These are phyloP conservation scores for Xylaria polymorpha DNA, from an alignment of 2,329 filamentous ascomycete species.

Conservation along the genomic window DNA sequence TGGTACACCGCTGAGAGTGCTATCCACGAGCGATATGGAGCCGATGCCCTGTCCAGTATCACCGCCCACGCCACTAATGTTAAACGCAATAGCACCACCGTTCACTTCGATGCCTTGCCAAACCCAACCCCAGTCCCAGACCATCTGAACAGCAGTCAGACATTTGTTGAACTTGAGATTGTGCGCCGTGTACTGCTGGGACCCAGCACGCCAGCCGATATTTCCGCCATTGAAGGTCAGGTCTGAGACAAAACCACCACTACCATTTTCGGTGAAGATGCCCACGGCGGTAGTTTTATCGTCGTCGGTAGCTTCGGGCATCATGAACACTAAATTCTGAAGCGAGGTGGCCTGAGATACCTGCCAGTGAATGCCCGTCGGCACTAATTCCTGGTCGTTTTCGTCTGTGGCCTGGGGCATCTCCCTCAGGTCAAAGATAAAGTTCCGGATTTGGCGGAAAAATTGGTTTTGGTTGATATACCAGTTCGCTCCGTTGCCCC, in stretches of 20 bases:
- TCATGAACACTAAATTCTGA: constrained; percentile 71
- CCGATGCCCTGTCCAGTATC: constrained; percentile 56
- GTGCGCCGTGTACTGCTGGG: constrained; percentile 70
- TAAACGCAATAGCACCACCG: constrained; percentile 43
- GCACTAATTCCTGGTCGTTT: constrained; percentile 54
- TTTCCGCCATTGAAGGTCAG: constrained; percentile 69
- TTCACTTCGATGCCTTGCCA: constrained; percentile 19
- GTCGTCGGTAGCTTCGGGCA: constrained; percentile 45
- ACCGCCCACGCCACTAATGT: constrained; percentile 60
- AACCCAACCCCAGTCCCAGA: constrained; percentile 70
- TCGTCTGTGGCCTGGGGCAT: constrained; percentile 46
- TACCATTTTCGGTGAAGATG: constrained; percentile 69
- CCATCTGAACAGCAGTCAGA: constrained; percentile 64
- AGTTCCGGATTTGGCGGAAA: constrained; percentile 66
- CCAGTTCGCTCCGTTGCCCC: constrained; percentile 42
- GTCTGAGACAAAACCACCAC: constrained; percentile 70
- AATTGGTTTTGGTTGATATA: constrained; percentile 68
- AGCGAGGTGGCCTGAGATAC: constrained; percentile 67
- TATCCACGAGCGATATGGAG: constrained; percentile 63
- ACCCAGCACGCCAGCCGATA: constrained; percentile 57
- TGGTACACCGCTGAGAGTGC: constrained; percentile 63
- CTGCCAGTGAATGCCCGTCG: constrained; percentile 70
- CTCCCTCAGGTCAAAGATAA: constrained; percentile 66
- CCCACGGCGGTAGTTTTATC: constrained; percentile 60
- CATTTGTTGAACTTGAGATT: constrained; percentile 65